Conservation (phyloP, 306 rosid species). For the Mucuna pruriens region DNA sequence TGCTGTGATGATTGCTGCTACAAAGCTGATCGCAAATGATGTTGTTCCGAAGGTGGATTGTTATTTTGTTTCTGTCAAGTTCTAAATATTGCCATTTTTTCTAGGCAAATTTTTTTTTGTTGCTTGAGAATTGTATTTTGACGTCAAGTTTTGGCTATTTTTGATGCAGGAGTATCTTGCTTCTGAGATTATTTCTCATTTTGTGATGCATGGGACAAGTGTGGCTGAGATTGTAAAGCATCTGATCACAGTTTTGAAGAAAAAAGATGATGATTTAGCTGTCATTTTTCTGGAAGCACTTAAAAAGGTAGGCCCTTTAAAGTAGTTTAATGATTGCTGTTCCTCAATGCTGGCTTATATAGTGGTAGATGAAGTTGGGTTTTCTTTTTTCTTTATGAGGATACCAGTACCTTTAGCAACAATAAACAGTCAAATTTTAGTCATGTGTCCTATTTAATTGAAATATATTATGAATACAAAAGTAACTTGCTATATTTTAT, state of each 20-base stretch:
- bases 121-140: conserved; percentile 8
- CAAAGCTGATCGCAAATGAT: conserved; percentile 66
- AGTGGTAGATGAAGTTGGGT: conserved; percentile 5
- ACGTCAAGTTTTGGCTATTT: conserved; percentile 31
- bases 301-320: conserved; percentile 65
- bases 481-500: conserved; percentile 6
- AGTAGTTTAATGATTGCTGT: background rate
- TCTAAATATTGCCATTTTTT: background rate
- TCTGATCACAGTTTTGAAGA: conserved; percentile 73
- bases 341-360: conserved; percentile 21
- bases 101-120: conserved; percentile 10
- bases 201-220: conserved; percentile 78
- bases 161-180: conserved; percentile 84
- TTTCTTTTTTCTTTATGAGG: conserved; percentile 19
- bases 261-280: conserved; percentile 63
- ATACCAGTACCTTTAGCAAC: background rate
- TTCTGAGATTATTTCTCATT: conserved; percentile 83
- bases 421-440: conserved; percentile 2
- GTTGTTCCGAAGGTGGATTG: conserved; percentile 72
- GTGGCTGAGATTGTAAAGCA: conserved; percentile 76
- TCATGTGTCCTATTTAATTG: background rate
- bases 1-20: conserved; percentile 77
- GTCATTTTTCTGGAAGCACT: conserved; percentile 77
- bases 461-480: conserved; percentile 20
- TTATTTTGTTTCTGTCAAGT: background rate